A percentile compares a stretch with the other conserved stretches of the same genome.
Evolutionary conservation across 768 basidiomycete genomes (phyloP).

Genomic region (Leucogyrophana mollusca): DNA sequence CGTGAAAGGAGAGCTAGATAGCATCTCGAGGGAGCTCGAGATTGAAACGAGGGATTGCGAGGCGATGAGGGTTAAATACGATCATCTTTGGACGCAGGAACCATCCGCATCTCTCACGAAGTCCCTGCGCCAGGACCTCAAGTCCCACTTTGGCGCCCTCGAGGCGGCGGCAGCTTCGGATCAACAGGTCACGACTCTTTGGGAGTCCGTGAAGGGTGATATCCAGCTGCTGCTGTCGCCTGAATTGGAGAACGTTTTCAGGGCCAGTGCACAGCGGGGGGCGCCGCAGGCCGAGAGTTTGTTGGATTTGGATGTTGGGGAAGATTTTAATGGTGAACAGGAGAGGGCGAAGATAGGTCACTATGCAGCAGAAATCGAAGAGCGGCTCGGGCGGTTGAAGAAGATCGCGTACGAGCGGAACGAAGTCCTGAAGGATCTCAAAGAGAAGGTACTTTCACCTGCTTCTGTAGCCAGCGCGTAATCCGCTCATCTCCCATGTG

Average conservation of each 20-base stretch:
- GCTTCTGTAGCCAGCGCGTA: too few species aligned
- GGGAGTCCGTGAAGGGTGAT: constrained; percentile 68
- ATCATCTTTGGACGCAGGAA: constrained; percentile 82
- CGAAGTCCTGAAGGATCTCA: constrained; percentile 89
- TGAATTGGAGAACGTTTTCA: constrained; percentile 62
- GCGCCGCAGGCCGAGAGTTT: constrained; percentile 43
- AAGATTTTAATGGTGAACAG: constrained; percentile 59
- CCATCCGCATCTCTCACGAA: constrained; percentile 78
- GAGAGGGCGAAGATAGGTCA: constrained; percentile 68
- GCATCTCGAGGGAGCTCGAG: constrained; percentile 67
- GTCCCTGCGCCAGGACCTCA: constrained; percentile 72
- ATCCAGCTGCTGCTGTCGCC: constrained; percentile 60
- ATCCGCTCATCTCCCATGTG: neutral
- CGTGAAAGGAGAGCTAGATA: constrained; percentile 62
- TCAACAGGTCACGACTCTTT: constrained; percentile 67
- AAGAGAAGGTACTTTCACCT: constrained; percentile 95
- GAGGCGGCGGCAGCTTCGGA: constrained; percentile 81
- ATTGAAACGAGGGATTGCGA: constrained; percentile 87
- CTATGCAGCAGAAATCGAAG: constrained; percentile 74
- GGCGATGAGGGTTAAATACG: constrained; percentile 81
- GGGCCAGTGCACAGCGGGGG: constrained; percentile 44
- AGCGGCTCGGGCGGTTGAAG: constrained; percentile 70
- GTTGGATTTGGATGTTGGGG: constrained; percentile 72
- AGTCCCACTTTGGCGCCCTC: constrained; percentile 67
- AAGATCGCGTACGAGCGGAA: constrained; percentile 84